Conservation (phyloP, 805 yeast species). For the Candida adriatica region DNA sequence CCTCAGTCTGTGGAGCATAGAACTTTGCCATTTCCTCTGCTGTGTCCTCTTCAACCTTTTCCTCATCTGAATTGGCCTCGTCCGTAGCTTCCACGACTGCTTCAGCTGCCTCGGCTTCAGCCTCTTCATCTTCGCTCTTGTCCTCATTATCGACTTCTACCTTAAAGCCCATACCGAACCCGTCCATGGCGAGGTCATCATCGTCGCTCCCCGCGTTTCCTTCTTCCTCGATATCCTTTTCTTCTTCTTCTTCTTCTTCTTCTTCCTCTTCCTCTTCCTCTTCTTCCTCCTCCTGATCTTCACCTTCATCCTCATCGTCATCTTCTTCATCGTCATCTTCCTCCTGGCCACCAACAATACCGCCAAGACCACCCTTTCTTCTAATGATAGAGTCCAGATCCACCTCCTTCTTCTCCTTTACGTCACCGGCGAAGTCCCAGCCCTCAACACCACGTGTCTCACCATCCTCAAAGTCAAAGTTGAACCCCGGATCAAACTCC, state of each 20-base stretch:
- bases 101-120: slow-evolving; percentile 26
- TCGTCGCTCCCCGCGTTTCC: slow-evolving; percentile 39
- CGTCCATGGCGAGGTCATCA: slow-evolving; percentile 40
- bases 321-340: slow-evolving; percentile 32
- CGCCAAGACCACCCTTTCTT: slow-evolving; percentile 73
- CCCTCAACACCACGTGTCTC: slow-evolving; percentile 54
- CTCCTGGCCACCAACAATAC: slow-evolving; percentile 39
- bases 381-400: slow-evolving; percentile 84
- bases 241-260: slow-evolving; percentile 41
- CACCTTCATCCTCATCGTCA: slow-evolving; percentile 38
- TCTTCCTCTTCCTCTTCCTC: slow-evolving; percentile 35
- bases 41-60: slow-evolving; percentile 44
- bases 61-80: slow-evolving; percentile 30
- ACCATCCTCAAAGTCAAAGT: slow-evolving; percentile 59
- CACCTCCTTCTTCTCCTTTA: slow-evolving; percentile 45
- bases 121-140: slow-evolving; percentile 29
- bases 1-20: slow-evolving; percentile 54
- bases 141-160: slow-evolving; percentile 27
- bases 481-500: slow-evolving; percentile 68
- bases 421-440: slow-evolving; percentile 73
- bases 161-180: slow-evolving; percentile 32
- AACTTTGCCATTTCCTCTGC: slow-evolving; percentile 80
- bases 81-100: slow-evolving; percentile 20
- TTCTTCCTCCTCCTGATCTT: slow-evolving; percentile 29
- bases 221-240: slow-evolving; percentile 33